Percentiles rank a stretch among this genome's conserved stretches.
Evolutionary conservation across 164 flowering plant species (phyloP).

Genomic region (Aristolochia fimbriata): DNA sequence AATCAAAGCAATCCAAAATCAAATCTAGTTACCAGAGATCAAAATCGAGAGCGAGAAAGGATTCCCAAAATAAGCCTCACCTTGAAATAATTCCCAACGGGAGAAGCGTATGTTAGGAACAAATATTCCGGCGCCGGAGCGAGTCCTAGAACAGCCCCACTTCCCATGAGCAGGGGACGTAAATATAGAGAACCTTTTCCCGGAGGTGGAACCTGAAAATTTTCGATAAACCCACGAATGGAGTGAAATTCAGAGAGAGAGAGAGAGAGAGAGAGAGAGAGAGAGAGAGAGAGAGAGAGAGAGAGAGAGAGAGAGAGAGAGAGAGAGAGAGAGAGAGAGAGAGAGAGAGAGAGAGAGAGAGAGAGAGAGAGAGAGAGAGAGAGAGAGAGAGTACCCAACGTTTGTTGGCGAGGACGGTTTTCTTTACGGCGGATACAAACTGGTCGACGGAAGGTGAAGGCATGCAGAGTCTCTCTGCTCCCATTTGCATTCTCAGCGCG

Average conservation of each 20-base stretch:
- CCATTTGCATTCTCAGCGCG: conserved; percentile 61
- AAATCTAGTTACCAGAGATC: neutral
- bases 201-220: conserved; percentile 78
- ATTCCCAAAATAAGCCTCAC: conserved; percentile 15
- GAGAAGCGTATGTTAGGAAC: conserved; percentile 73
- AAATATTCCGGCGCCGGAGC: conserved; percentile 82
- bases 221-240: neutral
- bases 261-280: neutral
- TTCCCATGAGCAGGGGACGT: conserved; percentile 84
- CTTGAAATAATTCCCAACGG: conserved; percentile 90
- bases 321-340: neutral
- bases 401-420: conserved; percentile 57
- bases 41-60: neutral
- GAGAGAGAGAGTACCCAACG: conserved; percentile 48
- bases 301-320: neutral
- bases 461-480: conserved; percentile 94
- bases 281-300: neutral
- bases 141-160: conserved; percentile 66
- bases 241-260: neutral
- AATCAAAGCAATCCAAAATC: neutral
- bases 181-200: conserved; percentile 84
- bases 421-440: conserved; percentile 71
- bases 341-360: neutral
- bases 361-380: neutral
- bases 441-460: conserved; percentile 71